Conservation (phyloP, 805 yeast genomes). For the Metschnikowia colocasiae region DNA sequence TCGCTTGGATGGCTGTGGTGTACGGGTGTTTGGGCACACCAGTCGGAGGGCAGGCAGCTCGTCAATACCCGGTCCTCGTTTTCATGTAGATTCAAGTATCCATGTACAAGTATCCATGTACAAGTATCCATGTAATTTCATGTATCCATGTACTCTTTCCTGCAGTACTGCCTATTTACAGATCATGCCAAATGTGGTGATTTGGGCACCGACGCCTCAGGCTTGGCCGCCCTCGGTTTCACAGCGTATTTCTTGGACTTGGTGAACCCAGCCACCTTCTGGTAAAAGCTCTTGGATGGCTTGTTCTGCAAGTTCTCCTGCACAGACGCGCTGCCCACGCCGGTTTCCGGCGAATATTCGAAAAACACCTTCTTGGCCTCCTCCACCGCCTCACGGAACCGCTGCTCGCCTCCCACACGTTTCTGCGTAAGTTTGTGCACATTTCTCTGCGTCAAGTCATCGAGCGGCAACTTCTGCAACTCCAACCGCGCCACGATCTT, state of each 20-base stretch:
- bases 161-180: constrained; percentile 1
- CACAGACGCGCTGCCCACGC: constrained; percentile 22
- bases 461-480: constrained; percentile 52
- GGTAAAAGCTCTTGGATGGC: constrained; percentile 28
- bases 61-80: too few species aligned
- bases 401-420: constrained; percentile 48
- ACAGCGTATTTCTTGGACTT: constrained; percentile 34
- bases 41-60: too few species aligned
- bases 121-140: too few species aligned
- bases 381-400: constrained; percentile 63
- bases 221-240: constrained; percentile 23
- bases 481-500: constrained; percentile 78
- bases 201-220: constrained; percentile 24
- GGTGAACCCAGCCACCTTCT: constrained; percentile 19
- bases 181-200: constrained; percentile 28
- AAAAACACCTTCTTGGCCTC: constrained; percentile 36
- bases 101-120: too few species aligned
- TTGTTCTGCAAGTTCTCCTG: constrained; percentile 30
- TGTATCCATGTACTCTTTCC: too few species aligned
- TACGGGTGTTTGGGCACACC: too few species aligned
- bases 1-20: too few species aligned
- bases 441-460: constrained; percentile 51
- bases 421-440: constrained; percentile 46
- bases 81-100: too few species aligned
- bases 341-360: constrained; percentile 29